phyloP scores from a whole-genome alignment of 2,329 filamentous ascomycete species.

The Pseudocercospora pini-densiflorae region DNA sequence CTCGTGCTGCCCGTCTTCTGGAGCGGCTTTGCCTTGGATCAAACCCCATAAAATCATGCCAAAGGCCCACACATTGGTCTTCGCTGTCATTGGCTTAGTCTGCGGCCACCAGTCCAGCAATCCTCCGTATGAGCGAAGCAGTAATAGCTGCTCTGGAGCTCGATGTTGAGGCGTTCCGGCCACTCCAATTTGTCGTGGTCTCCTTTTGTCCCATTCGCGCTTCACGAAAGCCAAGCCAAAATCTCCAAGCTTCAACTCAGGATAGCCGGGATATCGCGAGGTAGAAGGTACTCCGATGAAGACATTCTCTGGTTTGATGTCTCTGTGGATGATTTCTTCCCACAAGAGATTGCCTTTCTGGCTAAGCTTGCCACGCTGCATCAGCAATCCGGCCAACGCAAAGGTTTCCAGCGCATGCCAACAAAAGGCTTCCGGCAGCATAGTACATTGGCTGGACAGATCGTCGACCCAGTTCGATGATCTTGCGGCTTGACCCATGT shows the following conservation, averaged over 20 bases:
- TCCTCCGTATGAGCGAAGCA: not conserved
- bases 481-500: not conserved
- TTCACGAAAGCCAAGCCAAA: constrained; percentile 1
- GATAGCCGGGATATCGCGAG: not conserved
- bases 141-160: not conserved
- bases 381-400: constrained; percentile 10
- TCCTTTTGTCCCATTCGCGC: constrained; percentile 4
- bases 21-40: constrained; percentile 1
- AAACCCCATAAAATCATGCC: constrained; percentile 15
- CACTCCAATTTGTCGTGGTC: not conserved
- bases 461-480: not conserved
- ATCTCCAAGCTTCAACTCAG: constrained; percentile 9
- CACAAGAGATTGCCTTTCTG: not conserved
- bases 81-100: not conserved
- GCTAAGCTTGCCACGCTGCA: constrained; percentile 10
- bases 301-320: constrained; percentile 98
- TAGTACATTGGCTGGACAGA: not conserved
- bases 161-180: not conserved
- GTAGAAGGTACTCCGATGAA: constrained; percentile 60
- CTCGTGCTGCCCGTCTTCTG: not conserved
- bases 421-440: constrained; percentile 16
- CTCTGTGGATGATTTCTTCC: constrained; percentile 63
- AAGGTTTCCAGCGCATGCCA: constrained; percentile 12
- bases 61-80: constrained; percentile 21
- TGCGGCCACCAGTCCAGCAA: not conserved